A percentile compares a stretch with the other conserved stretches of the same genome.
These are phyloP conservation scores for Rhodotorula sp. DNA, from an alignment of 1,284 basidiomycete species.

Conservation along the genomic window DNA sequence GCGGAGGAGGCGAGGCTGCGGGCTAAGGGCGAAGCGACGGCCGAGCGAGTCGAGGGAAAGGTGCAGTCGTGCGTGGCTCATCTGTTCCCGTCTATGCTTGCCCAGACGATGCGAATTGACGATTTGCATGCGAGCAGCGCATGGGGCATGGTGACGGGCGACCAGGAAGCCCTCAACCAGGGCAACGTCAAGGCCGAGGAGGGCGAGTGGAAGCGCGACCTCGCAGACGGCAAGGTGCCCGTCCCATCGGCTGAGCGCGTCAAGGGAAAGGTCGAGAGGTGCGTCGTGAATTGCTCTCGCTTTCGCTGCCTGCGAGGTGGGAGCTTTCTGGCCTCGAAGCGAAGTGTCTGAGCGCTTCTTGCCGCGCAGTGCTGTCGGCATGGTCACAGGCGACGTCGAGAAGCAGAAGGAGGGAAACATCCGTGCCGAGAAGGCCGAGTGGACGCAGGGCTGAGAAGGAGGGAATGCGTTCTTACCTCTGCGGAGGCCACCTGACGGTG, in stretches of 20 bases:
- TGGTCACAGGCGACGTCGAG: conserved; percentile 49
- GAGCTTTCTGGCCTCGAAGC: neutral
- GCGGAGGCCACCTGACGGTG: no score
- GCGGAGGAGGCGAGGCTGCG: conserved; percentile 48
- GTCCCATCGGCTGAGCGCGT: conserved; percentile 20
- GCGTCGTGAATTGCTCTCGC: conserved; percentile 30
- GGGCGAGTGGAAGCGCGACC: conserved; percentile 49
- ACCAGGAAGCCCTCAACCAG: conserved; percentile 48
- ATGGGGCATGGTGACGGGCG: conserved; percentile 50
- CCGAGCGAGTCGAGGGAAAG: conserved; percentile 49
- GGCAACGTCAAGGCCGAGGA: conserved; percentile 51
- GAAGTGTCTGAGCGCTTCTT: neutral
- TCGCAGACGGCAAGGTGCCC: conserved; percentile 27
- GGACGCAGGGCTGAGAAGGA: conserved; percentile 44
- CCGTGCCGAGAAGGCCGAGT: conserved; percentile 50
- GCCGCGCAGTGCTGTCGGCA: conserved; percentile 46
- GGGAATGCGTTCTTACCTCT: neutral
- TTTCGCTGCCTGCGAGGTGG: conserved; percentile 7
- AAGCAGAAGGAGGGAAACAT: conserved; percentile 52
- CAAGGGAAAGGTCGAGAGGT: conserved; percentile 42
- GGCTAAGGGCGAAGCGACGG: conserved; percentile 47
- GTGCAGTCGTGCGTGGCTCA: conserved; percentile 48
- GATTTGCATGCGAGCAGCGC: conserved; percentile 38
- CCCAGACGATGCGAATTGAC: neutral
- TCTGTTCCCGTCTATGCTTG: neutral